Evolutionary conservation across 495 filamentous ascomycete genomes (phyloP).

Genomic region (Neurospora sp.): DNA sequence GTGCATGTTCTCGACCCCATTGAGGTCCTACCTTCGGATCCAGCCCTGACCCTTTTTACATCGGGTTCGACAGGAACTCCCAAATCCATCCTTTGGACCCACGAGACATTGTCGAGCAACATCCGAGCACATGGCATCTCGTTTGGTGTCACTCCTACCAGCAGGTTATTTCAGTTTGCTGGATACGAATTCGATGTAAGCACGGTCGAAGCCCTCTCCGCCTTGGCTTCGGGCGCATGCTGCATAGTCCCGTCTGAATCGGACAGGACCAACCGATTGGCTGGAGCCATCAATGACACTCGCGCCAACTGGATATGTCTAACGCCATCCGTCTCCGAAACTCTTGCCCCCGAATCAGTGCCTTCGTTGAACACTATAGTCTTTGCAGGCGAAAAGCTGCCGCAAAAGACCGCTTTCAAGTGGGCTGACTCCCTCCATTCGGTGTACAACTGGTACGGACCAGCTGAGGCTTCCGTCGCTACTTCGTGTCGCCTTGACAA

Average conservation of each 20-base stretch:
- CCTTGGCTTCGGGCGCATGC: neutral
- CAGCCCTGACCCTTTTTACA: slow-evolving; percentile 40
- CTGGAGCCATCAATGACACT: slow-evolving; percentile 16
- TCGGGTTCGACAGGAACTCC: slow-evolving; percentile 38
- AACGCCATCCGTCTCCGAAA: slow-evolving; percentile 3
- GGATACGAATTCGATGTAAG: slow-evolving; percentile 52
- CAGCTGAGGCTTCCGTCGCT: neutral
- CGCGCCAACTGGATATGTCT: slow-evolving; percentile 18
- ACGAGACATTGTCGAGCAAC: slow-evolving; percentile 29
- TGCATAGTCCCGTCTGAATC: slow-evolving; percentile 28
- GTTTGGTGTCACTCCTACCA: neutral
- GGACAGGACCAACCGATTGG: slow-evolving; percentile 20
- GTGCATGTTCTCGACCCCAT: neutral
- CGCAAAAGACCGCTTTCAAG: neutral
- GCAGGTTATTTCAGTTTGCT: slow-evolving; percentile 45
- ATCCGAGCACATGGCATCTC: slow-evolving; percentile 27
- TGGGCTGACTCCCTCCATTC: neutral
- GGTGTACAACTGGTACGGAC: neutral
- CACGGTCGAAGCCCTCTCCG: slow-evolving; percentile 19
- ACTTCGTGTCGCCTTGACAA: neutral
- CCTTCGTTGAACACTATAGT: slow-evolving; percentile 2
- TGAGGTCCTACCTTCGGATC: neutral
- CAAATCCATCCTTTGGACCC: slow-evolving; percentile 34
- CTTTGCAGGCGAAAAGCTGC: neutral
- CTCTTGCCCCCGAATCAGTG: slow-evolving; percentile 11